phyloP scores from a whole-genome alignment of 1,284 basidiomycete genomes.

The Clitocybe nebularis region DNA sequence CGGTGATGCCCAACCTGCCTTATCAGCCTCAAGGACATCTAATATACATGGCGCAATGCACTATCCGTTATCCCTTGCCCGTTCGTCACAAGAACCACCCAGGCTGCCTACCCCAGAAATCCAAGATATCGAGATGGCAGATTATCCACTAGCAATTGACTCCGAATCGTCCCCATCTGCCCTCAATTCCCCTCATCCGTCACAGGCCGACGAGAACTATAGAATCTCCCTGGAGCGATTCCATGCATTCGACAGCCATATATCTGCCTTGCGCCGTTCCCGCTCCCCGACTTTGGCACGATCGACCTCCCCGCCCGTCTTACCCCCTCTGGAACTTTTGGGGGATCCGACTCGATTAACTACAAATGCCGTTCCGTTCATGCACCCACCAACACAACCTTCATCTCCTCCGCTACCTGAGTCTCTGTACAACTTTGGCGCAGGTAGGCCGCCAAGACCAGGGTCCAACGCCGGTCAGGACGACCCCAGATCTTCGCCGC shows the following conservation, averaged over 20 bases:
- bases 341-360: conserved; percentile 14
- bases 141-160: conserved; percentile 27
- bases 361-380: conserved; percentile 16
- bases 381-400: conserved; percentile 15
- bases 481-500: not conserved
- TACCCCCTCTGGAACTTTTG: conserved; percentile 28
- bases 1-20: conserved; percentile 10
- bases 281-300: conserved; percentile 22
- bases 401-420: conserved; percentile 15
- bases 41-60: conserved; percentile 13
- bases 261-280: conserved; percentile 39
- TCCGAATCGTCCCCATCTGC: conserved; percentile 14
- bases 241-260: conserved; percentile 48
- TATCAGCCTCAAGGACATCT: conserved; percentile 20
- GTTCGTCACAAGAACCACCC: conserved; percentile 25
- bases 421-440: conserved; percentile 12
- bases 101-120: conserved; percentile 39
- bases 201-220: conserved; percentile 30
- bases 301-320: conserved; percentile 20
- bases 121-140: conserved; percentile 46
- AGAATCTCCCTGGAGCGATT: conserved; percentile 48
- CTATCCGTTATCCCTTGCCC: conserved; percentile 14
- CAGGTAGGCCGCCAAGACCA: conserved; percentile 4
- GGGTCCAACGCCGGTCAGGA: conserved; percentile 4
- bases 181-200: conserved; percentile 14